Evolutionary conservation across 208 protist species (phyloP).

Genomic region (Acanthamoeba lenticulata): DNA sequence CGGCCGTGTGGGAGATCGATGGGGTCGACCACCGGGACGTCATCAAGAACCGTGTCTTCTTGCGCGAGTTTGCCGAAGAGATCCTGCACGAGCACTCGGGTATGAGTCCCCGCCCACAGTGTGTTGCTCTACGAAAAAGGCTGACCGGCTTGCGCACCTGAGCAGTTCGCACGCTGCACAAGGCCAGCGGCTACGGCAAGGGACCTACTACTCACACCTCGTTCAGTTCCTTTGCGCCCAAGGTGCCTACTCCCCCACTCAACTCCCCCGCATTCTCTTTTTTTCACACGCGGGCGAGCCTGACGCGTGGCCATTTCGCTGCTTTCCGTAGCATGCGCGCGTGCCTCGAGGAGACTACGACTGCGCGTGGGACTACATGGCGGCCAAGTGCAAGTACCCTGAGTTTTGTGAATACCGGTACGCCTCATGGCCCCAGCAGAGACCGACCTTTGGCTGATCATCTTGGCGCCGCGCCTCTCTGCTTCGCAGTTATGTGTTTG

Average conservation of each 20-base stretch:
- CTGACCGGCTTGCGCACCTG: too few species aligned
- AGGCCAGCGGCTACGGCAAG: neutral
- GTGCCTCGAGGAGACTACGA: slow-evolving; percentile 20
- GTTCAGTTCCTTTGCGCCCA: neutral
- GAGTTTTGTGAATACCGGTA: slow-evolving; percentile 46
- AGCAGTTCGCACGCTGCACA: neutral
- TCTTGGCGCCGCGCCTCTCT: neutral
- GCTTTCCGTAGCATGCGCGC: neutral
- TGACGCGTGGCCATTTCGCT: neutral
- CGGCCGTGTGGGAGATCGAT: slow-evolving; percentile 46
- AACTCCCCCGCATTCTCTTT: neutral
- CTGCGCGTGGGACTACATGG: slow-evolving; percentile 45
- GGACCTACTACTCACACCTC: neutral
- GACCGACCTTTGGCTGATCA: neutral
- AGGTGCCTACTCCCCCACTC: neutral
- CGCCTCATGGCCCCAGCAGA: neutral
- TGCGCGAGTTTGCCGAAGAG: slow-evolving; percentile 42
- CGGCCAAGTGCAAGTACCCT: slow-evolving; percentile 22
- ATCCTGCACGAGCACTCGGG: neutral
- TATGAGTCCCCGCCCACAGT: neutral
- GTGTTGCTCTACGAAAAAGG: neutral
- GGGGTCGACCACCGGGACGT: neutral
- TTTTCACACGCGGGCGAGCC: neutral
- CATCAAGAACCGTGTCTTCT: neutral
- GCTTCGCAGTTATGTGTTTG: neutral